Evolutionary conservation across 495 filamentous ascomycete genomes (phyloP).

Genomic region (Pyrenula aspistea): DNA sequence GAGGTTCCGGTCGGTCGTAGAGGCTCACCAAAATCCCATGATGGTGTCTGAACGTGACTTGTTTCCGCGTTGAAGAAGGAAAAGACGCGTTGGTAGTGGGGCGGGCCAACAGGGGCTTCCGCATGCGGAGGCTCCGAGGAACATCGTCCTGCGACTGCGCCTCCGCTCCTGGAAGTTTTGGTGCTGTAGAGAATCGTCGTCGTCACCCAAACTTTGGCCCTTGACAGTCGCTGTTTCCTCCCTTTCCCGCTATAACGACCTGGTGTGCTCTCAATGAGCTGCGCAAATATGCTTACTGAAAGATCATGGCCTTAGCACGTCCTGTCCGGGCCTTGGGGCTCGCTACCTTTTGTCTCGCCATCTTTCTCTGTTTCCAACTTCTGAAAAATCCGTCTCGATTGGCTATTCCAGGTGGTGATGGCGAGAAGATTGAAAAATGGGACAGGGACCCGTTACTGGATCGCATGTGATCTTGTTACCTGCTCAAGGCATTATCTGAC

Average conservation of each 20-base stretch:
- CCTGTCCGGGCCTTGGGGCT: constrained; percentile 69
- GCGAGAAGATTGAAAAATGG: constrained; percentile 29
- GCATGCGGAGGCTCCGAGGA: no score
- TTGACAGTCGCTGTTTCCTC: not conserved
- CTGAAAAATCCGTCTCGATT: constrained; percentile 32
- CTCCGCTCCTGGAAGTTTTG: not conserved
- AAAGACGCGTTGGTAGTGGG: not conserved
- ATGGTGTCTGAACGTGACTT: not conserved
- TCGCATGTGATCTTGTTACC: constrained; percentile 38
- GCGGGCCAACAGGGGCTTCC: not conserved
- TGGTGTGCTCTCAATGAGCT: not conserved
- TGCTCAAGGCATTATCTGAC: not conserved
- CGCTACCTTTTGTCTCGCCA: constrained; percentile 53
- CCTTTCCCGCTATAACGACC: not conserved
- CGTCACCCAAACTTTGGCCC: not conserved
- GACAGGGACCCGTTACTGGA: constrained; percentile 72
- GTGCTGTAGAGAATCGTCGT: not conserved
- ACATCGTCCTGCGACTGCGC: not conserved
- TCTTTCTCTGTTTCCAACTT: constrained; percentile 64
- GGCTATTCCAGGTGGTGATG: constrained; percentile 18
- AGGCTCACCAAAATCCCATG: no score
- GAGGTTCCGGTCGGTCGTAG: no score
- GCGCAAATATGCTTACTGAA: constrained; percentile 2
- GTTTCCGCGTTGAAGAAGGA: not conserved
- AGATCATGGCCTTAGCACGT: constrained; percentile 65